phyloP scores from a whole-genome alignment of 768 basidiomycete species.

The Lactarius vividus region DNA sequence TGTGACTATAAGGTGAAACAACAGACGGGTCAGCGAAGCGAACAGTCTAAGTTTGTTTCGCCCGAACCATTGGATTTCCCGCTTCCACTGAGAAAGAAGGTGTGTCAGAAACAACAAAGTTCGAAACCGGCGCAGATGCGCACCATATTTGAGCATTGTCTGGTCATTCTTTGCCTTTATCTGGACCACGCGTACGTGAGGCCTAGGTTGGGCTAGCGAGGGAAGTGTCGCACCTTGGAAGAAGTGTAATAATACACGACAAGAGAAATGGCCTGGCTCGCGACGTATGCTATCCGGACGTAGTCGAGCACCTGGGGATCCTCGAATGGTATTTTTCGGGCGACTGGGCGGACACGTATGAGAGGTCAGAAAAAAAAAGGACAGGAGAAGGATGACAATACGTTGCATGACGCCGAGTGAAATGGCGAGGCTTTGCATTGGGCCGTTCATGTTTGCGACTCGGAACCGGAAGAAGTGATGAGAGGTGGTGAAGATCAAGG shows the following conservation, averaged over 20 bases:
- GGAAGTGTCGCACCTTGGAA: slow-evolving; percentile 50
- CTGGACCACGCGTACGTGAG: slow-evolving; percentile 40
- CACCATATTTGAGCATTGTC: slow-evolving; percentile 93
- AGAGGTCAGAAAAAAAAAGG: slow-evolving; percentile 3
- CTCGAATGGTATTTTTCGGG: slow-evolving; percentile 87
- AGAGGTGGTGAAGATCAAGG: not conserved
- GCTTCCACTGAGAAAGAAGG: slow-evolving; percentile 63
- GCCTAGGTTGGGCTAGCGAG: not conserved
- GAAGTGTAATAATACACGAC: slow-evolving; percentile 80
- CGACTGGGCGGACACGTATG: slow-evolving; percentile 51
- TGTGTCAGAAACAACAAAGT: slow-evolving; percentile 4
- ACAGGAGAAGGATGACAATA: slow-evolving; percentile 32
- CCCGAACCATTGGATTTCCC: slow-evolving; percentile 62
- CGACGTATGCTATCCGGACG: slow-evolving; percentile 81
- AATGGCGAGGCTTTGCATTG: slow-evolving; percentile 64
- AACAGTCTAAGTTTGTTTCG: not conserved
- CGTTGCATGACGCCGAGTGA: slow-evolving; percentile 94
- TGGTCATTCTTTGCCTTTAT: slow-evolving; percentile 95
- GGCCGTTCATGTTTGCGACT: slow-evolving; percentile 21
- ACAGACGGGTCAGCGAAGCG: slow-evolving; percentile 1
- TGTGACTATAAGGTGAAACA: slow-evolving; percentile 42
- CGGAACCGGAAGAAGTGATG: not conserved
- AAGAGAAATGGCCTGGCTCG: slow-evolving; percentile 67
- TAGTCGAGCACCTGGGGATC: slow-evolving; percentile 79
- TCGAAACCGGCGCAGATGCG: slow-evolving; percentile 31